A percentile compares a stretch with the other conserved stretches of the same genome.
Conservation (phyloP, 1,284 basidiomycete genomes). For the Puccinia triticina region DNA sequence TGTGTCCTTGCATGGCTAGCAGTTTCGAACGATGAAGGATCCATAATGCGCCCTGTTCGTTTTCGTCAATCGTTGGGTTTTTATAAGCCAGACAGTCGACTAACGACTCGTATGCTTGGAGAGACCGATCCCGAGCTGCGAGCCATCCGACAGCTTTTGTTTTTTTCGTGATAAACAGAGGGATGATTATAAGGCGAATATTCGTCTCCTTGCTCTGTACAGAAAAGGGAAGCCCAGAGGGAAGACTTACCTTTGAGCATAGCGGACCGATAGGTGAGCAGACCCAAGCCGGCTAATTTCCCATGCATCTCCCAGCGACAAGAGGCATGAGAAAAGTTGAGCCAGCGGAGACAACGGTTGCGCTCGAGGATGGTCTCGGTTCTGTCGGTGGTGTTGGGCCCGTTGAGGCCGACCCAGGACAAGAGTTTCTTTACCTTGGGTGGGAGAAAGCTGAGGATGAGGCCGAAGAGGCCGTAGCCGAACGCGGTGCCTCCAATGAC, state of each 20-base stretch:
- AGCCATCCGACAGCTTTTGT: constrained; percentile 33
- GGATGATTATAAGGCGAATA: neutral
- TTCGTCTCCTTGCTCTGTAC: neutral
- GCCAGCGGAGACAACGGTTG: constrained; percentile 17
- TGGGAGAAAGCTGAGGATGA: constrained; percentile 34
- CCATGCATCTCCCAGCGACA: constrained; percentile 39
- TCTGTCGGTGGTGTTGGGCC: constrained; percentile 2
- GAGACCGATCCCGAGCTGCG: constrained; percentile 23
- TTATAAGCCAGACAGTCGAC: constrained; percentile 8
- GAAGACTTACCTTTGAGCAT: constrained; percentile 31
- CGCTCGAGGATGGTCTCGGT: constrained; percentile 20
- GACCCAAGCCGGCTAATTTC: constrained; percentile 22
- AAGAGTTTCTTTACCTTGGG: constrained; percentile 30
- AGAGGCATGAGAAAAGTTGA: constrained; percentile 24
- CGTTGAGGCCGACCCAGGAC: constrained; percentile 39
- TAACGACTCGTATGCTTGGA: constrained; percentile 18
- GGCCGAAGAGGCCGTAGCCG: constrained; percentile 33
- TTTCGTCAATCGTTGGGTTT: neutral
- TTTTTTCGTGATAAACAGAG: neutral
- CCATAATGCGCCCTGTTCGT: constrained; percentile 18
- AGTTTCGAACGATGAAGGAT: constrained; percentile 14
- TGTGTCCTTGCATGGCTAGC: constrained; percentile 18
- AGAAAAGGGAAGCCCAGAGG: neutral
- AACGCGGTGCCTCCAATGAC: constrained; percentile 34
- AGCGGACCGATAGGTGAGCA: constrained; percentile 27